These are phyloP conservation scores for Yarrowia sp. DNA, from an alignment of 805 yeast species.

Conservation along the genomic window DNA sequence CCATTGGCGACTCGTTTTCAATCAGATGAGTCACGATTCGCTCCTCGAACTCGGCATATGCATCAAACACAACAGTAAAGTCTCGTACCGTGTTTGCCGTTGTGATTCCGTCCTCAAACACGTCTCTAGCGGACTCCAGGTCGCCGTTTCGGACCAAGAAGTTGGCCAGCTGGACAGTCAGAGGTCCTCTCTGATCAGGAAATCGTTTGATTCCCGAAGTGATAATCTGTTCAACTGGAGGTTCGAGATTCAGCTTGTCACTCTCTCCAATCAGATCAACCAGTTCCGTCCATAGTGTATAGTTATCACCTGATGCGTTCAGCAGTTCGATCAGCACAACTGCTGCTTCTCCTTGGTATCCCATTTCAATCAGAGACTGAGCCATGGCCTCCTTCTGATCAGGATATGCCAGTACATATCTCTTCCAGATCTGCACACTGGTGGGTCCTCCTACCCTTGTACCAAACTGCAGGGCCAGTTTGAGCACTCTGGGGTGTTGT, in stretches of 20 bases:
- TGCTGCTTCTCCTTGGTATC: constrained; percentile 46
- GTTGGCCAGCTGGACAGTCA: constrained; percentile 57
- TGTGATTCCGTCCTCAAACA: constrained; percentile 59
- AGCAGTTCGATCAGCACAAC: constrained; percentile 51
- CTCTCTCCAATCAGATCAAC: constrained; percentile 51
- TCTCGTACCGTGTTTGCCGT: constrained; percentile 62
- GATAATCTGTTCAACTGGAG: constrained; percentile 52
- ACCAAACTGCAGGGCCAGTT: constrained; percentile 60
- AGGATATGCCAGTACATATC: constrained; percentile 49
- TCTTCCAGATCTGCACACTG: constrained; percentile 49
- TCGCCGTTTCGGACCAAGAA: constrained; percentile 56
- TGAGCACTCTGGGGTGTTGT: constrained; percentile 65
- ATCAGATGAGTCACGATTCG: constrained; percentile 51
- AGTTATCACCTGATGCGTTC: constrained; percentile 53
- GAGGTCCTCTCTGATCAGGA: constrained; percentile 65
- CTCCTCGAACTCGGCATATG: constrained; percentile 68
- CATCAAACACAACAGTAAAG: constrained; percentile 69
- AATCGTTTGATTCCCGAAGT: constrained; percentile 53
- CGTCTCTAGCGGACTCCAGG: constrained; percentile 52
- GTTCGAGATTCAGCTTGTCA: constrained; percentile 11
- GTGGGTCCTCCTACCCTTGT: constrained; percentile 55
- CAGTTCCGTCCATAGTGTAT: constrained; percentile 58
- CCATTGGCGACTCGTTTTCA: constrained; percentile 44
- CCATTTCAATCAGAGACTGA: constrained; percentile 44
- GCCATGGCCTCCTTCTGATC: constrained; percentile 46